A percentile compares a stretch with the other conserved stretches of the same genome.
Evolutionary conservation across 1,284 basidiomycete species (phyloP).

Genomic region (Leucoagaricus sp.): DNA sequence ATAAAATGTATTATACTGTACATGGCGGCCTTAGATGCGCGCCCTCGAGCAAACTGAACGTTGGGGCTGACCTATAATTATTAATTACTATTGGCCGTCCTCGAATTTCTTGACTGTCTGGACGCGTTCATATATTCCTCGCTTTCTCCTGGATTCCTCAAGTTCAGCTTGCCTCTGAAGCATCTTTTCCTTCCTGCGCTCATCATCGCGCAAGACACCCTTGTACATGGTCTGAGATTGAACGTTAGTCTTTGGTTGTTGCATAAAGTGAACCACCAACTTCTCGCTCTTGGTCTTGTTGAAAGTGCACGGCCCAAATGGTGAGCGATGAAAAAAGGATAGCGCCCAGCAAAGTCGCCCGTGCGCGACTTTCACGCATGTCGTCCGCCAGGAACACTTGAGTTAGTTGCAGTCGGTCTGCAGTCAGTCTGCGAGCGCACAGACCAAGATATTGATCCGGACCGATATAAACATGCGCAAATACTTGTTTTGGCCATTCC

Average conservation of each 20-base stretch:
- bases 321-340: constrained; percentile 68
- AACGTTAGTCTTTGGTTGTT: constrained; percentile 15
- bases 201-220: constrained; percentile 88
- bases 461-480: constrained; percentile 17
- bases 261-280: constrained; percentile 42
- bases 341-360: constrained; percentile 74
- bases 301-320: constrained; percentile 90
- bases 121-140: constrained; percentile 66
- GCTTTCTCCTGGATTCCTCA: constrained; percentile 63
- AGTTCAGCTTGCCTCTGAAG: constrained; percentile 65
- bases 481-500: constrained; percentile 13
- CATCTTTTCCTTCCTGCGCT: constrained; percentile 74
- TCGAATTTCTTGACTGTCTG: constrained; percentile 47
- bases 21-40: too few species aligned
- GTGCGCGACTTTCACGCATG: constrained; percentile 70
- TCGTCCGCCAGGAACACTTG: too few species aligned
- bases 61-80: not conserved
- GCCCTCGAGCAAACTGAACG: not conserved
- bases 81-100: not conserved
- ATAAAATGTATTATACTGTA: too few species aligned
- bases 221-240: constrained; percentile 79
- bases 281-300: constrained; percentile 86
- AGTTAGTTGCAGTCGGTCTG: too few species aligned
- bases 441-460: constrained; percentile 23
- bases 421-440: too few species aligned